Evolutionary conservation across 805 yeast genomes (phyloP), one percentile per base, ranked within the genome.

Genomic region (Candida silvicultrix): DNA sequence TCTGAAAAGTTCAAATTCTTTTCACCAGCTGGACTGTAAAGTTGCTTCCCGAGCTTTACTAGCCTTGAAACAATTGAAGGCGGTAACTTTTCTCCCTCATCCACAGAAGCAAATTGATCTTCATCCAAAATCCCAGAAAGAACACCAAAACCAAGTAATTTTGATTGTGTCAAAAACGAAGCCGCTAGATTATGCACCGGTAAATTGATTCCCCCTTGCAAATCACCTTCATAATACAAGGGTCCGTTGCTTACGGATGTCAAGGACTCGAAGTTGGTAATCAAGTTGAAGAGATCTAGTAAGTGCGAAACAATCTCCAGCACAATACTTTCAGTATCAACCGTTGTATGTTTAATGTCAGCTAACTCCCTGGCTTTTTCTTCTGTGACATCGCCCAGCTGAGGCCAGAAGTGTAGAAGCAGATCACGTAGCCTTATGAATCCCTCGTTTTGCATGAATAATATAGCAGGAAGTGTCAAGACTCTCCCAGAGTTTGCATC

Each of bases 401-500:
- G 38, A 19, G 51, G 50, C 47, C 65, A 55, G 49, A 60, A 63
- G 50, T 58, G 50, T 49, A 59, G 11, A 49, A 60, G 29, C 39
- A 54, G 37, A 4, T 65, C 60, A 37, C 62, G 63, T 40, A 73
- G 55, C 5, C 51, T 54, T 3, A 62, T 55, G 45, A 72, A 73
- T 4, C 81, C 81, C 9, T 74, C 77, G 38, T 65, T 57, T 54
- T 81, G 82, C 46, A 80, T 64, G 40, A 81, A 70, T n/a, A 74
- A 58, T 21, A 80, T 67, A 2, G 66, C 67, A 28, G 67, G 69
- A n/a, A 69, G 46, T 1, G 71, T 67, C 38, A 68, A 62, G 5
- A 66, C 38, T 31, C 57, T 60, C 35, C 61, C 70, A 15, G 58
- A 55, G 9, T 59, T 60, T 1, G 70, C 60, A 44, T 63, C 65